Conservation (phyloP, 306 rosid genomes). For the Cajanus cajan region DNA sequence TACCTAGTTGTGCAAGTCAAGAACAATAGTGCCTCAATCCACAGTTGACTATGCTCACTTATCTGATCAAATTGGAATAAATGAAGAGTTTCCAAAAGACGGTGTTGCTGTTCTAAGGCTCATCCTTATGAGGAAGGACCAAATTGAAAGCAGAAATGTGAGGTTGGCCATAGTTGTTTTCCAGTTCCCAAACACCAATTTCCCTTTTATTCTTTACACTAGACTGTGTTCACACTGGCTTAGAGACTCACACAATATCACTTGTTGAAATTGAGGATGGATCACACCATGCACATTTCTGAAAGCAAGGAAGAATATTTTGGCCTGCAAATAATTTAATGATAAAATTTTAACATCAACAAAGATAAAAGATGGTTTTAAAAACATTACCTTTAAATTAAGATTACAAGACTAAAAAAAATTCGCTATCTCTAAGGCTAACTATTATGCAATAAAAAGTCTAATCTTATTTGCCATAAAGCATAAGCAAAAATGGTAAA, state of each 20-base stretch:
- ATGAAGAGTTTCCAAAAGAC: neutral
- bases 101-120: neutral
- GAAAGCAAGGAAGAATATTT: constrained; percentile 11
- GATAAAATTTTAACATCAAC: constrained; percentile 24
- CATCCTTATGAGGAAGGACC: neutral
- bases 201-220: constrained; percentile 27
- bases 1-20: neutral
- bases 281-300: constrained; percentile 19
- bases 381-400: constrained; percentile 18
- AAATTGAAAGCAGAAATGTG: constrained; percentile 15
- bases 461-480: neutral
- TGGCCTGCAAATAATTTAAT: constrained; percentile 27
- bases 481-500: constrained; percentile 25
- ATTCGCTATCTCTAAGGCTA: neutral
- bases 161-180: constrained; percentile 30
- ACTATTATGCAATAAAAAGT: neutral
- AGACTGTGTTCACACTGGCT: neutral
- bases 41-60: constrained; percentile 7
- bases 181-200: constrained; percentile 35
- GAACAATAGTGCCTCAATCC: constrained; percentile 19
- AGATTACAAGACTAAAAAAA: neutral
- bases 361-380: neutral
- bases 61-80: constrained; percentile 8
- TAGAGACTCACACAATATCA: constrained; percentile 1
- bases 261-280: constrained; percentile 13